Evolutionary conservation across 257 asterid species (phyloP), one percentile per base, ranked within the genome.

Genomic region (Fraxinus excelsior): DNA sequence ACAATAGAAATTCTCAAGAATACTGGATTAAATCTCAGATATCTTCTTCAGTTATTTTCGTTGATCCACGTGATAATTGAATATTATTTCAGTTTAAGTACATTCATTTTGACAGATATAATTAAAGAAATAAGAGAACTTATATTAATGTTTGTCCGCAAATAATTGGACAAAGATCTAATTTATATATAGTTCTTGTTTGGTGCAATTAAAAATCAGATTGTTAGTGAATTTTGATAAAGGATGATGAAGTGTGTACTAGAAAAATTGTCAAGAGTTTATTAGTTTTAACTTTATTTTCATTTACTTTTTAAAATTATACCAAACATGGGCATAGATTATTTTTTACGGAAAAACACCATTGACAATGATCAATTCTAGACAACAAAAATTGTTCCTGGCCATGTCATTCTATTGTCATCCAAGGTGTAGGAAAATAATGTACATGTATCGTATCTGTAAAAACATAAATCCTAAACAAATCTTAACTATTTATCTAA

Each of bases 31-130:
- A 67, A 62, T 85, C 89, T 32, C 38, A 67, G 4, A 76, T 25
- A 25, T 80, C 87, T 78, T 73, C 88, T 75, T 74, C 85, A 0
- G 74, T 81, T n/a, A 88, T 88, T 77, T 91, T 93, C 77, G 98
- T 93, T 16, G 98, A 93, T 88, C 98, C 98, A 5, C 88, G 98
- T 26, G 98, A 93, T 71, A 81, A 91, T 31, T 93, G 83, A 86
- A 12, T 35, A 13, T 7, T 60, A 6, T 4, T 25, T 18, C 13
- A 64, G 1, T 29, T 79, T 37, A n/a, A 7, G 32, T 9, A 23
- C 31, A 25, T 62, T 25, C 34, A 23, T 62, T 60, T 25, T 23
- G 32, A 23, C 14, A 9, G 34, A 62, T 25, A 25, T 23, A 62
- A 23, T 9, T 18, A 9, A 25, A 25, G 5, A 18, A 62, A 53